Base-by-base conservation (phyloP, 73 alveolate genomes). In the Effrenium voratum region DNA sequence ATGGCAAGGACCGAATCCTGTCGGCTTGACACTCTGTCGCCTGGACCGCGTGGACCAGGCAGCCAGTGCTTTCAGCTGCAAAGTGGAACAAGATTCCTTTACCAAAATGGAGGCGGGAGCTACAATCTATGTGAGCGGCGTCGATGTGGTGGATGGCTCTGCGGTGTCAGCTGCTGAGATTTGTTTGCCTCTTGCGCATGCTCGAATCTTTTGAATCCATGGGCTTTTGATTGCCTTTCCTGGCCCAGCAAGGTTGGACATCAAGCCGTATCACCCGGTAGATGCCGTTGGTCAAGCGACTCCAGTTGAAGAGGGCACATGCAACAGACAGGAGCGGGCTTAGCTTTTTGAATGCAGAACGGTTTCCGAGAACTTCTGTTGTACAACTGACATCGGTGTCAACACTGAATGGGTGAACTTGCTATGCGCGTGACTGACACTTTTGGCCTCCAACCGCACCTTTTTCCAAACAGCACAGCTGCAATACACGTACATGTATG, bases 241-340 rank as follows among this genome's bases (percentile, higher is more conserved):
- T 13, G 32, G 6, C 50, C 47, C 43, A 34, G 22, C 19, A n/a
- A 90, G 97, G 97, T 46, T 90, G 55, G 98, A 92, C 91, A 72
- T 92, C 34, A 92, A 92, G 92, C 98, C 98, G 4, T 92, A 92
- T 81, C 98, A 92, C 75, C 98, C 98, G 5, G 91, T 92, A 5
- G 98, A 92, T 45, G 66, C 97, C 32, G 57, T 90, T 76, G 87
- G 60, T 13, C 8, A 52, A 52, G 19, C 63, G 63, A 19, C n/a
- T n/a, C n/a, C n/a, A n/a, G n/a, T n/a, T n/a, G n/a, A n/a, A n/a
- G n/a, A n/a, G n/a, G n/a, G n/a, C n/a, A n/a, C n/a, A n/a, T n/a
- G n/a, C n/a, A n/a, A n/a, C n/a, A n/a, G n/a, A n/a, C n/a, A n/a
- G n/a, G n/a, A n/a, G n/a, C n/a, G n/a, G n/a, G n/a, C n/a, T n/a